A percentile compares a stretch with the other conserved stretches of the same genome.
phyloP scores from a whole-genome alignment of 2,329 filamentous ascomycete species.

The Fusarium sp. region DNA sequence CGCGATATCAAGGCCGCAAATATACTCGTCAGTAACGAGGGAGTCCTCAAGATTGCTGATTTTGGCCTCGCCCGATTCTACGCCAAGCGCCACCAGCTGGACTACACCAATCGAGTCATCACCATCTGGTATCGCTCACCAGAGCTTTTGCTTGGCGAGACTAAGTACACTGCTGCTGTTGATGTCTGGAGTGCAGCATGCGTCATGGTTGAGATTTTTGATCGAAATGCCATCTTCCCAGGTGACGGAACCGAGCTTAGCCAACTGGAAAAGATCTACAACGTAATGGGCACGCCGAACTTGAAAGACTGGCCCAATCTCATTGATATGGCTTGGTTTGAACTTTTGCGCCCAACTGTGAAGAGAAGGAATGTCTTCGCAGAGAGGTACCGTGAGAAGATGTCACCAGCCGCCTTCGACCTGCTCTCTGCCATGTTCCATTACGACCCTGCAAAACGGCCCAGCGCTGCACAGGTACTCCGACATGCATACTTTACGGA shows the following conservation, averaged over 20 bases:
- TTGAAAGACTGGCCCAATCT: conserved; percentile 87
- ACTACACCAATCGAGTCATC: conserved; percentile 98
- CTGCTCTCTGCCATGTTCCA: conserved; percentile 85
- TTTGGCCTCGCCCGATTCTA: conserved; percentile 98
- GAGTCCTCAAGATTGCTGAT: conserved; percentile 90
- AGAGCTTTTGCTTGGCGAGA: conserved; percentile 89
- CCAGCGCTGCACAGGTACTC: conserved; percentile 84
- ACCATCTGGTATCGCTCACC: conserved; percentile 90
- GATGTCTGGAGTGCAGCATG: conserved; percentile 98
- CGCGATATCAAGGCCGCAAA: conserved; percentile 99
- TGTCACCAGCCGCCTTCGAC: conserved; percentile 84
- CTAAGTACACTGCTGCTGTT: conserved; percentile 87
- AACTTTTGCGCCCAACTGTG: conserved; percentile 82
- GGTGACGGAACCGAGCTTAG: conserved; percentile 96
- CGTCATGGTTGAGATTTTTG: conserved; percentile 97
- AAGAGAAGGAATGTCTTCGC: conserved; percentile 79
- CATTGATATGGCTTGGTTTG: conserved; percentile 96
- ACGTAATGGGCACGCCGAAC: conserved; percentile 87
- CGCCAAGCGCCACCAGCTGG: conserved; percentile 87
- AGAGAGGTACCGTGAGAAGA: conserved; percentile 79
- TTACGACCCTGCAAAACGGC: conserved; percentile 86
- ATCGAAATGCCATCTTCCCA: conserved; percentile 90
- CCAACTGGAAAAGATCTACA: conserved; percentile 97
- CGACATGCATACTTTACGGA: conserved; percentile 87
- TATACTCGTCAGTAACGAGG: conserved; percentile 90